Percentiles rank a stretch among this genome's conserved stretches.
Conservation (phyloP, 306 rosid genomes). For the Cicer chorassanicum region DNA sequence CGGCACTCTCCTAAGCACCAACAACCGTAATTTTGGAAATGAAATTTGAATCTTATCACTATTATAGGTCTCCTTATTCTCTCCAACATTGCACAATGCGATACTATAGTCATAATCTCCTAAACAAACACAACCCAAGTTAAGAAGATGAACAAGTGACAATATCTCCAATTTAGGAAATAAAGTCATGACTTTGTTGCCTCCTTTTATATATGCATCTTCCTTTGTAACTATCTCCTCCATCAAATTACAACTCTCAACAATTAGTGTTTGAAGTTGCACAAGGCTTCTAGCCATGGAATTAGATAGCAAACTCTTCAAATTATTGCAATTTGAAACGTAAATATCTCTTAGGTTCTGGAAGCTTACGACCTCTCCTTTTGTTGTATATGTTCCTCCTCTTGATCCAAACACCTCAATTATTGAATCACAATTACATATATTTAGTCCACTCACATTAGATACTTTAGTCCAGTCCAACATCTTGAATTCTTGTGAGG, state of each 20-base stretch:
- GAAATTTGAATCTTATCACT: neutral
- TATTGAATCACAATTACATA: neutral
- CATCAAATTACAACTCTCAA: neutral
- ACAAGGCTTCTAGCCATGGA: constrained; percentile 30
- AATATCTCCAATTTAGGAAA: neutral
- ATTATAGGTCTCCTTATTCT: neutral
- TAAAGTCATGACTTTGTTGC: neutral
- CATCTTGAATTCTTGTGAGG: constrained; percentile 16
- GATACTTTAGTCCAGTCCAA: no score
- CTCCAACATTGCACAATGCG: neutral
- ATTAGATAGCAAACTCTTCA: constrained; percentile 17
- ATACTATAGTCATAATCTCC: constrained; percentile 19
- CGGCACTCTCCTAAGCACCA: rapidly evolving
- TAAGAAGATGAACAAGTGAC: rapidly evolving
- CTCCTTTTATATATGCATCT: neutral
- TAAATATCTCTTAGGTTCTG: neutral
- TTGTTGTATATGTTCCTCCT: neutral
- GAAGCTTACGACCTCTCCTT: neutral
- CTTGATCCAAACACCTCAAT: neutral
- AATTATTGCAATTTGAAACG: neutral
- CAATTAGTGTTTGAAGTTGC: no score
- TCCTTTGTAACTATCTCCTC: constrained; percentile 32
- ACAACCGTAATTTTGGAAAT: neutral
- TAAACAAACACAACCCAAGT: constrained; percentile 11
- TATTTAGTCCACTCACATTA: no score